A percentile compares a stretch with the other conserved stretches of the same genome.
Conservation (phyloP, 768 basidiomycete genomes). For the Gyrodon lividus region DNA sequence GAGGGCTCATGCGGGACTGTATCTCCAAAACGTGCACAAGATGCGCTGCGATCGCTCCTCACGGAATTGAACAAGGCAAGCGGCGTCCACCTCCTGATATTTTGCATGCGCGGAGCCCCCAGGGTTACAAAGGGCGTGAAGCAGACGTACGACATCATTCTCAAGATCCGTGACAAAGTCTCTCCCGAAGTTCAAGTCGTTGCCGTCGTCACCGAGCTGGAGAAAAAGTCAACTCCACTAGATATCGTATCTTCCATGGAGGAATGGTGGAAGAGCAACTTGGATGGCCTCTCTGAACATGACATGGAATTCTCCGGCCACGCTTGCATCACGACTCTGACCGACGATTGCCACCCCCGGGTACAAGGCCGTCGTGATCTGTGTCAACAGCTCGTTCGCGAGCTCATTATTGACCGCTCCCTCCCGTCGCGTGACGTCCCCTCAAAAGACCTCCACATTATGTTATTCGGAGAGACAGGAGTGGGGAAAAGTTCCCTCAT, state of each 20-base stretch:
- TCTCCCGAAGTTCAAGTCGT: conserved; percentile 22
- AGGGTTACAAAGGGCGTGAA: conserved; percentile 15
- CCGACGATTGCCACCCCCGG: conserved; percentile 17
- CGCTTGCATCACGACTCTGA: conserved; percentile 24
- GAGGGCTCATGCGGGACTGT: conserved; percentile 20
- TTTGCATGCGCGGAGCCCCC: conserved; percentile 26
- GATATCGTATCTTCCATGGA: conserved; percentile 20
- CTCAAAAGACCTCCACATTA: conserved; percentile 26
- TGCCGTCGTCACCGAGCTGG: conserved; percentile 32
- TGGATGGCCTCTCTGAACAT: conserved; percentile 3
- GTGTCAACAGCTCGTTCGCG: conserved; percentile 24
- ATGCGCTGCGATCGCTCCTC: conserved; percentile 20
- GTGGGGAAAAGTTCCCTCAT: conserved; percentile 33
- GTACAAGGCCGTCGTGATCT: conserved; percentile 19
- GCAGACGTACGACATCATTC: conserved; percentile 19
- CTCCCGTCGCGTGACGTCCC: conserved; percentile 20
- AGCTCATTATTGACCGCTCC: conserved; percentile 22
- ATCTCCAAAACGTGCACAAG: conserved; percentile 17
- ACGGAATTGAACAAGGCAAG: conserved; percentile 20
- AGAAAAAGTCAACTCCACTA: conserved; percentile 17
- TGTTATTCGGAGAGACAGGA: conserved; percentile 44
- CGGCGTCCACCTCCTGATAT: conserved; percentile 25
- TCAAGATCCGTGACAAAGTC: conserved; percentile 14
- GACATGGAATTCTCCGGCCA: conserved; percentile 17
- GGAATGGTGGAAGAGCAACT: conserved; percentile 22